Evolutionary conservation across 352 stramenopile genomes (phyloP).

Genomic region (Phytophthora constricta): DNA sequence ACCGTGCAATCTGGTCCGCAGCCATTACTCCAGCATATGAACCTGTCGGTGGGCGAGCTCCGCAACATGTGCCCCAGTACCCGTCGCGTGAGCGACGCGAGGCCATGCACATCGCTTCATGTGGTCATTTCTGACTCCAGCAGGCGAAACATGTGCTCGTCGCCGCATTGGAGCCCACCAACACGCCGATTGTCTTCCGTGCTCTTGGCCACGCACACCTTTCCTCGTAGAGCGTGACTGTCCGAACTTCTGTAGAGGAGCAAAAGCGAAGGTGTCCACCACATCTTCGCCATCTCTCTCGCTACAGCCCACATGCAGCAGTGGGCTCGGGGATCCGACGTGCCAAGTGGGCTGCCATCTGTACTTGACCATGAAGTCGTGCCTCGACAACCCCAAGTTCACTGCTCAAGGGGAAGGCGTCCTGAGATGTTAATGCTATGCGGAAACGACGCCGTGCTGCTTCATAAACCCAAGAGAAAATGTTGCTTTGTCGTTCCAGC

Average conservation of each 20-base stretch:
- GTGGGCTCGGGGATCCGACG: slow-evolving; percentile 23
- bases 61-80: slow-evolving; percentile 5
- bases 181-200: slow-evolving; percentile 20
- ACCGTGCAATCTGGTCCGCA: slow-evolving; percentile 30
- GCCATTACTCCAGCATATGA: slow-evolving; percentile 29
- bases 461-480: slow-evolving; percentile 2
- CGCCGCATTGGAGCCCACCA: slow-evolving; percentile 12
- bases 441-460: slow-evolving; percentile 10
- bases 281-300: slow-evolving; percentile 37
- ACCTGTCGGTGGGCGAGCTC: background rate
- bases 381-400: background rate
- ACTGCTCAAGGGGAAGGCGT: slow-evolving; percentile 28
- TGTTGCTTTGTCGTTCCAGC: background rate
- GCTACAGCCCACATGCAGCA: slow-evolving; percentile 24
- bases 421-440: slow-evolving; percentile 21
- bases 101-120: slow-evolving; percentile 22
- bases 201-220: slow-evolving; percentile 15
- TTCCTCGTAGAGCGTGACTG: too few species aligned
- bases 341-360: slow-evolving; percentile 10
- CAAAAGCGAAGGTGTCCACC: slow-evolving; percentile 15
- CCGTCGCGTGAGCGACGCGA: background rate
- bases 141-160: slow-evolving; percentile 23
- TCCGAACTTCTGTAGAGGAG: too few species aligned
- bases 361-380: background rate
- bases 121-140: slow-evolving; percentile 14